Evolutionary conservation across 2,329 filamentous ascomycete genomes (phyloP).

Genomic region (Microsporum audouinii): DNA sequence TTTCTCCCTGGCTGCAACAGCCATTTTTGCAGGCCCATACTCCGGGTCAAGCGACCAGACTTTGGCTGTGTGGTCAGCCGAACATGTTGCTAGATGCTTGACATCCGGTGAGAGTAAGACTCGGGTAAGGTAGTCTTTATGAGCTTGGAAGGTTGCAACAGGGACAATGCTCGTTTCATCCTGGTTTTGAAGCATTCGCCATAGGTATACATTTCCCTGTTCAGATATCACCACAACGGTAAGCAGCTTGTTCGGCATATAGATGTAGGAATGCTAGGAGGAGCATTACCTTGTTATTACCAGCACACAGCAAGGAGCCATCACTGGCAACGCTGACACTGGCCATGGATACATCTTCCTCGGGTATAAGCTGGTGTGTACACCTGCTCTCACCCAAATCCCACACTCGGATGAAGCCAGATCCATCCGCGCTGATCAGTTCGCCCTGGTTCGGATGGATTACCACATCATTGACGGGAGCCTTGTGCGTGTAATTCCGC

Average conservation of each 20-base stretch:
- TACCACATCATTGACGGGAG: slow-evolving; percentile 92
- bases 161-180: slow-evolving; percentile 77
- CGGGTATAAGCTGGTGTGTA: slow-evolving; percentile 88
- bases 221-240: background rate
- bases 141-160: slow-evolving; percentile 77
- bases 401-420: slow-evolving; percentile 89
- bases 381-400: slow-evolving; percentile 95
- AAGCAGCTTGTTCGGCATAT: background rate
- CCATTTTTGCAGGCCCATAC: slow-evolving; percentile 31
- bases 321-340: slow-evolving; percentile 95
- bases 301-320: slow-evolving; percentile 81
- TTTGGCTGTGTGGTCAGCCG: slow-evolving; percentile 84
- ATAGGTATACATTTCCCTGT: slow-evolving; percentile 93
- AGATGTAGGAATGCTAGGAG: background rate
- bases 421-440: slow-evolving; percentile 89
- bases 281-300: slow-evolving; percentile 68
- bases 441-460: slow-evolving; percentile 98
- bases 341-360: slow-evolving; percentile 85
- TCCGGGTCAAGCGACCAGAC: slow-evolving; percentile 90
- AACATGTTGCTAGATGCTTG: slow-evolving; percentile 87
- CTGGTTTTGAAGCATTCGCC: slow-evolving; percentile 75
- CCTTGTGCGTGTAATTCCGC: slow-evolving; percentile 82
- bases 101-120: slow-evolving; percentile 87
- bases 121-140: slow-evolving; percentile 85
- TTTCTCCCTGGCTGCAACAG: slow-evolving; percentile 12